Evolutionary conservation across 140 eudicot species (phyloP), one percentile per base, ranked within the genome.

Genomic region (Cichorium intybus): DNA sequence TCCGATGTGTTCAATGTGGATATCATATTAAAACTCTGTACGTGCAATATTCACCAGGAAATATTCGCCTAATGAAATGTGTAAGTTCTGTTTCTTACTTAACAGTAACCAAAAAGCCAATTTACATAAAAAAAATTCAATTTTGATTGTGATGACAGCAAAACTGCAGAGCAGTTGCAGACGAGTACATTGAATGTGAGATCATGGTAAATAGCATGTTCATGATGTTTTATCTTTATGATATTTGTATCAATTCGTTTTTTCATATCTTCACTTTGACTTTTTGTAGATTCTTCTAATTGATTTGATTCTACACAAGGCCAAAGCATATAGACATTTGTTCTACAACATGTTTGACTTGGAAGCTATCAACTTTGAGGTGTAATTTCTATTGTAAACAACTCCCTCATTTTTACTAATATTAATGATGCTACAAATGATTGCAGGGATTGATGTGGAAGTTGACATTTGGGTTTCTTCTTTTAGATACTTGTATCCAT

Each of bases 101-200:
- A 16, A 10, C 51, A 21, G 45, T 39, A 64, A 12, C n/a, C 15
- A 3, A 3, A 62, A 58, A 53, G 37, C 61, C 29, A 68, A 24
- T 62, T 46, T 33, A 53, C 28, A 55, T 33, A 52, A 23, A 52
- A 23, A 22, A n/a, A 8, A 24, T 34, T 50, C 22, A 7, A 7
- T 64, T n/a, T 1, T 15, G 39, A 29, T 47, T 10, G 20, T 39
- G 17, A 37, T 34, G 41, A 55, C 86, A 88, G 94, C 85, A 73
- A 53, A 77, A 70, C 46, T 93, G 99, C 81, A 80, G 75, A 64
- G 79, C 81, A 24, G 84, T 88, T 71, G 99, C 97, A 16, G 99
- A 93, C n/a, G 99, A 81, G 77, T 92, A 88, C 81, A 88, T 88
- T 35, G 99, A 92, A 71, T 92, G 99, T 56, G 96, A 88, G 74